A percentile compares a stretch with the other conserved stretches of the same genome.
Evolutionary conservation across 2,329 filamentous ascomycete species (phyloP).

Genomic region (Bipolaris sorokiniana): DNA sequence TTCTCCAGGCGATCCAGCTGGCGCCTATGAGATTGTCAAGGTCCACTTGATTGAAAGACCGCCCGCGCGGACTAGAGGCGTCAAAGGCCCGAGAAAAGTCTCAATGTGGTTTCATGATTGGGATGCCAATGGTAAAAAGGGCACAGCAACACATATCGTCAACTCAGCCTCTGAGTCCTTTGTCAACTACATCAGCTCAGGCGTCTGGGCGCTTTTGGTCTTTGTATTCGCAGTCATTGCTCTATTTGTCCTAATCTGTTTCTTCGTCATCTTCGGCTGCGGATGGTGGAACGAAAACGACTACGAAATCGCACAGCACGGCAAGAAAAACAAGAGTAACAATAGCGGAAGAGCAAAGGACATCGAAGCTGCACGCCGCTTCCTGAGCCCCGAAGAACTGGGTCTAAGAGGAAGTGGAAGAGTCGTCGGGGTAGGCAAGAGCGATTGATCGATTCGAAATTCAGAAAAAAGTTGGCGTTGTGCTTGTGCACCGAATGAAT

Average conservation of each 20-base stretch:
- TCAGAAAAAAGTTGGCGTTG: not conserved
- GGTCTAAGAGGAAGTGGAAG: constrained; percentile 32
- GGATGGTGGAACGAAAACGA: constrained; percentile 35
- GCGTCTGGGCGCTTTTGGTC: constrained; percentile 33
- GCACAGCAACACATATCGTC: constrained; percentile 31
- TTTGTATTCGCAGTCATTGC: constrained; percentile 32
- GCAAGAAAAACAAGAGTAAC: constrained; percentile 28
- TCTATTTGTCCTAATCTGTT: constrained; percentile 33
- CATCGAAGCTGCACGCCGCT: constrained; percentile 31
- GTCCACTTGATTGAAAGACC: constrained; percentile 22
- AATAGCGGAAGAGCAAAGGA: constrained; percentile 21
- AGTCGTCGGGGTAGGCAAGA: constrained; percentile 43
- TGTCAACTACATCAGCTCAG: constrained; percentile 28
- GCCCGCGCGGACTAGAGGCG: not conserved
- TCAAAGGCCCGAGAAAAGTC: constrained; percentile 5
- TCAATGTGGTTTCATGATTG: constrained; percentile 39
- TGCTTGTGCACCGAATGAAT: not conserved
- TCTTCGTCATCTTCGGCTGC: constrained; percentile 36
- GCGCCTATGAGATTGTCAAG: constrained; percentile 35
- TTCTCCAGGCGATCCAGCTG: constrained; percentile 26
- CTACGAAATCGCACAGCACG: constrained; percentile 36
- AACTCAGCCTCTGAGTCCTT: constrained; percentile 17
- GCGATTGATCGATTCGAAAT: constrained; percentile 29
- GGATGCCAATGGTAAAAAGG: constrained; percentile 39
- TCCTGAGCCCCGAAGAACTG: constrained; percentile 38